Percentiles rank a stretch among this genome's conserved stretches.
These are phyloP conservation scores for Ceratobasidium sp. DNA, from an alignment of 1,284 basidiomycete genomes.

Conservation along the genomic window DNA sequence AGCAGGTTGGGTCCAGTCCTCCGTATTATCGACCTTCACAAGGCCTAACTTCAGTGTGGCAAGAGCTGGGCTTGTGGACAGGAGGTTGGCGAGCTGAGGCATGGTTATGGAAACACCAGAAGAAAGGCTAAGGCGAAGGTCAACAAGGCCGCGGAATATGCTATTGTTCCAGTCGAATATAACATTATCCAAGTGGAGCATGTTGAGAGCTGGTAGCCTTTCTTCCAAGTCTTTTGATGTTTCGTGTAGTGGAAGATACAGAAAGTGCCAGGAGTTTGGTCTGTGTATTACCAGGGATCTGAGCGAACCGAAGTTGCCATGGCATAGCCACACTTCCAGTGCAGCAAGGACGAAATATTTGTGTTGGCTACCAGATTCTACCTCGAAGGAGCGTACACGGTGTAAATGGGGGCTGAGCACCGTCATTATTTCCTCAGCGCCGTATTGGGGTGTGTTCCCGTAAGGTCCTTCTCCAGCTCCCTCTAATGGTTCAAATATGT, in stretches of 20 bases:
- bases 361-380: neutral
- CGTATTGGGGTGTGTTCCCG: neutral
- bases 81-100: neutral
- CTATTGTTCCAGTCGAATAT: neutral
- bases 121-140: neutral
- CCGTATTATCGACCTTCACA: neutral
- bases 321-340: neutral
- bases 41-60: neutral
- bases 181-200: no score
- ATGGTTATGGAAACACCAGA: neutral
- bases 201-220: neutral
- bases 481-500: neutral
- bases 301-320: neutral
- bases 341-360: neutral
- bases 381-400: neutral
- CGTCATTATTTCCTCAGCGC: neutral
- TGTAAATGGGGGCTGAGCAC: neutral
- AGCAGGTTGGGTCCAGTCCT: neutral
- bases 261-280: neutral
- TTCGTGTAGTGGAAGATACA: neutral
- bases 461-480: neutral
- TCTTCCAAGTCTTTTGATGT: neutral
- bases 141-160: slow-evolving; percentile 1
- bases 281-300: neutral
- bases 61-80: neutral